Base-by-base conservation (phyloP, 768 basidiomycete species). In the Boletus patriciae region DNA sequence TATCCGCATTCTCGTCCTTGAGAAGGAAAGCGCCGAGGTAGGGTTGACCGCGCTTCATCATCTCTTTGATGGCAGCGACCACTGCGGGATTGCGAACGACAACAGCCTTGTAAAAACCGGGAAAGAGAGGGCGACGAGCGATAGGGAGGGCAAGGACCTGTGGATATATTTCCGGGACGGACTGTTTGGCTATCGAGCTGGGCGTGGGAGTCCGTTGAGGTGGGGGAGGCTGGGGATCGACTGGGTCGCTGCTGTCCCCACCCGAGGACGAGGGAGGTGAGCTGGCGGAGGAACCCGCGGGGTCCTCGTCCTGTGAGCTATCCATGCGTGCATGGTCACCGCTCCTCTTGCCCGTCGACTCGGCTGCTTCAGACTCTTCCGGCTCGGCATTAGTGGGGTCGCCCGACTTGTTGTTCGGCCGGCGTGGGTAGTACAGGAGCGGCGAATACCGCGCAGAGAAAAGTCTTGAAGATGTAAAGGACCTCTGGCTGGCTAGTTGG, bases 51-150 rank as follows among this genome's bases (percentile, higher is more conserved):
- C 93, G 92, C 63, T 89, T 88, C 83, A 96, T 92, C 85, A 96
- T 92, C 69, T 97, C 94, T 74, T 94, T 92, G 68, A 99, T 90
- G 15, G 94, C 93, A 9, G 87, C 84, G 38, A 98, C 94, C 33
- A 99, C 96, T 0, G 85, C 81, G 0, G 93, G 92, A 62, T 98
- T 91, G 21, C 87, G 84, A 50, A 99, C 82, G 55, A 98, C 94
- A 48, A 98, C 95, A 3, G 95, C 96, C 71, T 98, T 97, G 81
- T 98, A 98, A 74, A 98, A 97, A 31, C 94, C 94, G 5, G 96
- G 96, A 76, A 98, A 98, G 45, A 98, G 86, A 1, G 96, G 96
- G 18, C 96, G 83, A 42, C 94, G 87, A 33, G 94, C 94, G 57
- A 98, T 98, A 4, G 96, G 96, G 0, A 98, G 83, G 3, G 95